Evolutionary conservation across 345 rosid genomes (phyloP).

Genomic region (Moricandia moricandioides): DNA sequence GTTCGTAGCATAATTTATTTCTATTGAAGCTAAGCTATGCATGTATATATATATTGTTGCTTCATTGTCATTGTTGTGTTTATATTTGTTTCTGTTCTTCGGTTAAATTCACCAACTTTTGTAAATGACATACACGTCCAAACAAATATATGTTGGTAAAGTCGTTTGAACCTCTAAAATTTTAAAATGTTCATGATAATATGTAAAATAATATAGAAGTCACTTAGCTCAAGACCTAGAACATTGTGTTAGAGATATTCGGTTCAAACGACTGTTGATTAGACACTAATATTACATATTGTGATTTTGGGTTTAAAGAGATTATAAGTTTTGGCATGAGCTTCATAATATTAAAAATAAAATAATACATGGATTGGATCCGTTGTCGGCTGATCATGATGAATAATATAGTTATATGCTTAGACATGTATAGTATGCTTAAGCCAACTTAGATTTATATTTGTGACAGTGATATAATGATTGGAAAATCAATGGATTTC

Average conservation of each 20-base stretch:
- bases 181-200: no score
- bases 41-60: conserved; percentile 16
- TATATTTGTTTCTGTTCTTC: background rate
- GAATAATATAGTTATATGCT: background rate
- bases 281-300: no score
- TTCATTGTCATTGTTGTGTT: conserved; percentile 5
- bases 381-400: background rate
- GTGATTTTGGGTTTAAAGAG: no score
- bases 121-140: conserved; percentile 2
- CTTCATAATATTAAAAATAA: background rate
- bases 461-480: background rate
- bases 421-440: background rate
- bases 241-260: no score
- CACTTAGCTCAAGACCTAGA: no score
- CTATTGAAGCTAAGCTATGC: conserved; percentile 28
- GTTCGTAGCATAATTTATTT: conserved; percentile 14
- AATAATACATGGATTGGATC: background rate
- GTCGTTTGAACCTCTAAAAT: conserved; percentile 8
- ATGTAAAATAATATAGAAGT: no score
- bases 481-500: no score
- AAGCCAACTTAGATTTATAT: background rate
- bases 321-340: no score
- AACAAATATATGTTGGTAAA: background rate
- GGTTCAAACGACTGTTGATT: no score
- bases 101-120: conserved; percentile 15